A percentile compares a stretch with the other conserved stretches of the same genome.
phyloP scores from a whole-genome alignment of 208 protist species.

The Acanthamoeba healyi region DNA sequence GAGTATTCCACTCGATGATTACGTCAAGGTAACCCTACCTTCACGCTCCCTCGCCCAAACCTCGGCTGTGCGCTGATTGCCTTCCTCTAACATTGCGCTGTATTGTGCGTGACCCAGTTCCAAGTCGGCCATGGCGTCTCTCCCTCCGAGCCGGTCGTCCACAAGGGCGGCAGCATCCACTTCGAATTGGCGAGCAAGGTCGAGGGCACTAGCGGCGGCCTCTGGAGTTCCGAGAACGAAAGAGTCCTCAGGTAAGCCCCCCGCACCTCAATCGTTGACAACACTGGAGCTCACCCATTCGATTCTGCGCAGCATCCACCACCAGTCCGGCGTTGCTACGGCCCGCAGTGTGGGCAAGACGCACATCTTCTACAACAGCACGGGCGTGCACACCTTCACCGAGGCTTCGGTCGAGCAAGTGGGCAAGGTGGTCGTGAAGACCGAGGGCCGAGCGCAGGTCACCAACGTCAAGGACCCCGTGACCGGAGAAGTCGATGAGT shows the following conservation, averaged over 20 bases:
- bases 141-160: conserved; percentile 42
- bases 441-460: not conserved
- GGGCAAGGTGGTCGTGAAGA: conserved; percentile 15
- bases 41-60: not conserved
- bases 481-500: conserved; percentile 57
- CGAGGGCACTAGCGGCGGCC: not conserved
- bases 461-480: conserved; percentile 61
- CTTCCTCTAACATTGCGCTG: not conserved
- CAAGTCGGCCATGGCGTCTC: conserved; percentile 62
- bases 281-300: too few relatives aligned
- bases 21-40: conserved; percentile 47
- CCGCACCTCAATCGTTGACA: too few relatives aligned
- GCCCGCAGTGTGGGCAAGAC: conserved; percentile 7
- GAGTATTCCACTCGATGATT: conserved; percentile 55
- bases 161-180: conserved; percentile 54
- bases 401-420: conserved; percentile 24
- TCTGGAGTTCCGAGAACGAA: conserved; percentile 65
- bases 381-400: conserved; percentile 50
- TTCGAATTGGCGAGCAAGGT: conserved; percentile 5
- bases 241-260: conserved; percentile 63
- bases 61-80: not conserved
- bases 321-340: conserved; percentile 23
- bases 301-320: conserved; percentile 40
- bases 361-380: conserved; percentile 57
- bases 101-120: not conserved